A percentile compares a stretch with the other conserved stretches of the same genome.
Evolutionary conservation across 148 eudicot species (phyloP).

Genomic region (Oxyria digyna): DNA sequence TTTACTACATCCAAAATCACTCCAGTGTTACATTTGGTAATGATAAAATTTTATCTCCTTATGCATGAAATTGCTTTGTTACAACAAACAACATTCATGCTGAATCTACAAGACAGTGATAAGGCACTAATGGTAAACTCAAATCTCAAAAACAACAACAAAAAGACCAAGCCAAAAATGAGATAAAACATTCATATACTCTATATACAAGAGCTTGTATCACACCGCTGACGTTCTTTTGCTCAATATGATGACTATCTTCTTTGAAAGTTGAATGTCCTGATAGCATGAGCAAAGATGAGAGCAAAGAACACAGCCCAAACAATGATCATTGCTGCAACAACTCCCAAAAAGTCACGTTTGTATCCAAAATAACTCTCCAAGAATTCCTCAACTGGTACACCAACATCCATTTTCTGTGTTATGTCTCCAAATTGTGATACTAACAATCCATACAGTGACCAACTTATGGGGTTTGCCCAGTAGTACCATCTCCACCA

Average conservation of each 20-base stretch:
- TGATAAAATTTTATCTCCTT: too few relatives aligned
- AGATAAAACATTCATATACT: too few relatives aligned
- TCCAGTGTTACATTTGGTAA: too few relatives aligned
- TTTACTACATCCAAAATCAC: too few relatives aligned
- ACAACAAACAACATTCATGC: too few relatives aligned
- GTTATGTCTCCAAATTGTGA: conserved; percentile 24
- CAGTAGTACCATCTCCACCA: conserved; percentile 36
- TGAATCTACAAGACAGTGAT: too few relatives aligned
- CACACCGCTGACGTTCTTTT: too few relatives aligned
- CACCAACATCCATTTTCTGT: conserved; percentile 12
- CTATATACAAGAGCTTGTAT: too few relatives aligned
- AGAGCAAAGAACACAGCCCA: conserved; percentile 16
- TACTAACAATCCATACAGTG: conserved; percentile 19
- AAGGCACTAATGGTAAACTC: too few relatives aligned
- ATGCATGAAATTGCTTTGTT: too few relatives aligned
- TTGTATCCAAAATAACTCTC: conserved; percentile 18
- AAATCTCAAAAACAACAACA: too few relatives aligned
- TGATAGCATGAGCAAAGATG: conserved; percentile 11
- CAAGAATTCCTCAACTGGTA: conserved; percentile 13
- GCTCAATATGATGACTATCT: background rate
- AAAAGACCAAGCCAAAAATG: too few relatives aligned
- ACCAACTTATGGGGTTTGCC: conserved; percentile 23
- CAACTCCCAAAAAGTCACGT: conserved; percentile 21
- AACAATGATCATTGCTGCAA: conserved; percentile 12
- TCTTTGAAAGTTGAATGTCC: conserved; percentile 20